A percentile compares a stretch with the other conserved stretches of the same genome.
Evolutionary conservation across 169 alveolate species (phyloP).

Genomic region (Plasmodium sp.): DNA sequence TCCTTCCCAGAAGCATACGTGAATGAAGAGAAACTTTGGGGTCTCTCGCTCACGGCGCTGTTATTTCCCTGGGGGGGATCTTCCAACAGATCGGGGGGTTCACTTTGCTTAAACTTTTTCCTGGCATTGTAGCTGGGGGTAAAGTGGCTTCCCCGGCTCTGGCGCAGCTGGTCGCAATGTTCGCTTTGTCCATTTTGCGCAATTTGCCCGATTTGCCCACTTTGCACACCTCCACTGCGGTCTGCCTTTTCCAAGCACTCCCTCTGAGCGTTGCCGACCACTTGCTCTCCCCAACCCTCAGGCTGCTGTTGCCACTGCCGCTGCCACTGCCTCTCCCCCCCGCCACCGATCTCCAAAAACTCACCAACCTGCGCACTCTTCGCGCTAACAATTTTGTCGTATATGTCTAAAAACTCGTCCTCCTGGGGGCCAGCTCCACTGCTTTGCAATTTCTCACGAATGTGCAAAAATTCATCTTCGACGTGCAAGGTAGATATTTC

Average conservation of each 20-base stretch:
- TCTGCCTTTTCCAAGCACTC: background rate
- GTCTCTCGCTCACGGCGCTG: background rate
- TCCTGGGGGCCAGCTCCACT: background rate
- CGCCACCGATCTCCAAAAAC: background rate
- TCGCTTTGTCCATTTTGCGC: too few relatives aligned
- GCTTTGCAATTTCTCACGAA: background rate
- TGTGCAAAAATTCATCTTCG: background rate
- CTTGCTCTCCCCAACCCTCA: background rate
- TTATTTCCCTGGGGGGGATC: background rate
- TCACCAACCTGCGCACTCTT: background rate
- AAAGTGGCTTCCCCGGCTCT: background rate
- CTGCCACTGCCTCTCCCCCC: background rate
- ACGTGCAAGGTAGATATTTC: background rate
- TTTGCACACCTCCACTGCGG: background rate
- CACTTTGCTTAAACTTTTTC: background rate
- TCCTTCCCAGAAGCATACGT: slow-evolving; percentile 65
- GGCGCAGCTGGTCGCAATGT: background rate
- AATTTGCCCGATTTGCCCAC: background rate
- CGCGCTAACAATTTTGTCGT: background rate
- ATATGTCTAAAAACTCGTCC: slow-evolving; percentile 27
- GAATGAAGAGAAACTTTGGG: background rate
- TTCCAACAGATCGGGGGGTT: background rate
- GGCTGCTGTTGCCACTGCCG: background rate
- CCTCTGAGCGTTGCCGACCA: background rate
- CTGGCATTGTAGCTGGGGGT: background rate